Evolutionary conservation across 1,284 basidiomycete genomes (phyloP).

Genomic region (Mycosarcoma maydis): DNA sequence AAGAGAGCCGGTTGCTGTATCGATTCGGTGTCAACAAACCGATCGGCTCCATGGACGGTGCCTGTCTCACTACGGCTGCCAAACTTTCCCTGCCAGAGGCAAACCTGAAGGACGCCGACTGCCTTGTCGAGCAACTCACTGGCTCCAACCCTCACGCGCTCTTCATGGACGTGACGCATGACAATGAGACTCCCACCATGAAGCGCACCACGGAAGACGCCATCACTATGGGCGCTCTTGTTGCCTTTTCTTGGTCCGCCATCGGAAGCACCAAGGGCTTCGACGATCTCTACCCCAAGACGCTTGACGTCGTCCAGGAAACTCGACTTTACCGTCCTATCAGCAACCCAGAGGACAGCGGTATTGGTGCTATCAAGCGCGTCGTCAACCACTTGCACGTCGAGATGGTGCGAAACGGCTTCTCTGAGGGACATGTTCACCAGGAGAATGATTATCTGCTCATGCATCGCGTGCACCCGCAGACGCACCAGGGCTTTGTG

Average conservation of each 20-base stretch:
- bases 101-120: slow-evolving; percentile 27
- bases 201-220: slow-evolving; percentile 62
- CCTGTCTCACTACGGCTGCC: slow-evolving; percentile 42
- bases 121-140: slow-evolving; percentile 47
- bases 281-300: slow-evolving; percentile 60
- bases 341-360: slow-evolving; percentile 41
- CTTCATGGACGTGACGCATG: slow-evolving; percentile 64
- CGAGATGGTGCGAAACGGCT: slow-evolving; percentile 60
- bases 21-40: slow-evolving; percentile 63
- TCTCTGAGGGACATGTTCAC: slow-evolving; percentile 58
- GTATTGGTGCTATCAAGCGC: slow-evolving; percentile 54
- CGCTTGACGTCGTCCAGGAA: slow-evolving; percentile 57
- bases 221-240: slow-evolving; percentile 62
- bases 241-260: slow-evolving; percentile 62
- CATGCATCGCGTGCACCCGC: slow-evolving; percentile 60
- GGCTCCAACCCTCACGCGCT: slow-evolving; percentile 61
- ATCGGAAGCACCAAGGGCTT: slow-evolving; percentile 62
- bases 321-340: slow-evolving; percentile 49
- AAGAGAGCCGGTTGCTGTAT: slow-evolving; percentile 60
- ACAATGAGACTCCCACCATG: slow-evolving; percentile 61
- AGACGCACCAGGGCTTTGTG: slow-evolving; percentile 59
- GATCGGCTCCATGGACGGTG: slow-evolving; percentile 60
- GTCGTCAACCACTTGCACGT: slow-evolving; percentile 60
- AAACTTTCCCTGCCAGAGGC: slow-evolving; percentile 71
- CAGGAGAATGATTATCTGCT: slow-evolving; percentile 60